Conservation (phyloP, 1,284 basidiomycete species). For the Ceratorhiza oryzae-sativae region DNA sequence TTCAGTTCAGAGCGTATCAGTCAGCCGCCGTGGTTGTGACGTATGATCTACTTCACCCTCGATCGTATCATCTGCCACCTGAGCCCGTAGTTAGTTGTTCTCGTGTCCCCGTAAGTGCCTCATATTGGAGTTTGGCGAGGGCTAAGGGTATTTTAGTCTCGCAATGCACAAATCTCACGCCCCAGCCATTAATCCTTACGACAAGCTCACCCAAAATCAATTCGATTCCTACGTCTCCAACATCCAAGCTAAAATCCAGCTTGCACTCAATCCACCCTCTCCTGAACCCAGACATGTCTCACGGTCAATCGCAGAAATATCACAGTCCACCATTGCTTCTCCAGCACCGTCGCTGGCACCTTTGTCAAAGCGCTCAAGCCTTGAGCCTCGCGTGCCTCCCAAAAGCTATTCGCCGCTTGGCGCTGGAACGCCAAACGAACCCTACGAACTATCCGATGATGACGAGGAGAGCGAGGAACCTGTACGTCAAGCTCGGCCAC, state of each 20-base stretch:
- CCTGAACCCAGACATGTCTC: constrained; percentile 23
- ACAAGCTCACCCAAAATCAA: constrained; percentile 38
- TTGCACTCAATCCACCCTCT: constrained; percentile 40
- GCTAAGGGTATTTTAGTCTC: background rate
- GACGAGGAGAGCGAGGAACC: constrained; percentile 35
- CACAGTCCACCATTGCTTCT: constrained; percentile 29
- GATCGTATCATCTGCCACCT: constrained; percentile 5
- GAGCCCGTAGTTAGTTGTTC: background rate
- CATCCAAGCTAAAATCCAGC: constrained; percentile 38
- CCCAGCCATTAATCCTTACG: constrained; percentile 42
- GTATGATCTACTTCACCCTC: background rate
- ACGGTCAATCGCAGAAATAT: constrained; percentile 20
- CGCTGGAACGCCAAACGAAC: constrained; percentile 31
- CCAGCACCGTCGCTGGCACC: constrained; percentile 17
- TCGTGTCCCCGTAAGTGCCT: constrained; percentile 1
- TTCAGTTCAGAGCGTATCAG: background rate
- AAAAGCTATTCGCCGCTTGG: constrained; percentile 5
- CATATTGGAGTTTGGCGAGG: background rate
- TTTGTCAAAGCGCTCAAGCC: constrained; percentile 23
- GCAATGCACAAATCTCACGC: constrained; percentile 33
- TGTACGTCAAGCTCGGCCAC: background rate
- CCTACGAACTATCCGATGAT: constrained; percentile 37
- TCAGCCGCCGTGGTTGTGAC: background rate
- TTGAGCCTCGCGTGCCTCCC: background rate
- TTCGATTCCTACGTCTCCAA: constrained; percentile 42